phyloP scores from a whole-genome alignment of 2,329 filamentous ascomycete genomes.

The Aureobasidium uvarum region DNA sequence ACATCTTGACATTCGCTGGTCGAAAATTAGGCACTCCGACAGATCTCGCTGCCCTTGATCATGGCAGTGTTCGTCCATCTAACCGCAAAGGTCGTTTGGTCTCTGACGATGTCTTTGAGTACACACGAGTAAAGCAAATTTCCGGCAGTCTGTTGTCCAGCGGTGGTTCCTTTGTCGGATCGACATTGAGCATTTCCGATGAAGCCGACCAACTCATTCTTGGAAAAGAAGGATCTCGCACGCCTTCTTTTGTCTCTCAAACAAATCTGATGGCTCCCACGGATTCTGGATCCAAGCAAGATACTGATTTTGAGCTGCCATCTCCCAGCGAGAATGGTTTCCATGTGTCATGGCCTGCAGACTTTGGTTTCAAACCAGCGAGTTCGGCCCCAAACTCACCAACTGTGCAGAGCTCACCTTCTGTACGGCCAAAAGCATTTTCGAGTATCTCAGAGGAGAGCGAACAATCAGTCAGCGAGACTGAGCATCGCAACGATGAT shows the following conservation, averaged over 20 bases:
- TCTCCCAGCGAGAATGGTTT: conserved; percentile 21
- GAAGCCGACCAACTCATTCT: conserved; percentile 24
- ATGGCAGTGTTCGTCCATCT: conserved; percentile 27
- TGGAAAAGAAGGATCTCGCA: not conserved
- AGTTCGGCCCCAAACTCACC: not conserved
- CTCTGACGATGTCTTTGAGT: conserved; percentile 15
- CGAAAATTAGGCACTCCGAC: conserved; percentile 31
- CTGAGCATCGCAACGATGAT: not conserved
- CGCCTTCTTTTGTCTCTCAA: not conserved
- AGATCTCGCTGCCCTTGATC: conserved; percentile 34
- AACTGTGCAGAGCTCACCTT: conserved; percentile 21
- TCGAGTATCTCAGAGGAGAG: conserved; percentile 9
- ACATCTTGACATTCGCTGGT: conserved; percentile 30
- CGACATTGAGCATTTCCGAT: conserved; percentile 20
- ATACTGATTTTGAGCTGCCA: not conserved
- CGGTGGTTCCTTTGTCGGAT: conserved; percentile 15
- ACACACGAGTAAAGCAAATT: conserved; percentile 19
- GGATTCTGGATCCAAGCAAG: not conserved
- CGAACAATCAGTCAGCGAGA: not conserved
- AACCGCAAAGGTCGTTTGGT: not conserved
- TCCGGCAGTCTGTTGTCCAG: conserved; percentile 23
- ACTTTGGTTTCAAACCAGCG: conserved; percentile 4
- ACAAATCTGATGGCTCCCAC: not conserved
- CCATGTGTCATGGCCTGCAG: conserved; percentile 20
- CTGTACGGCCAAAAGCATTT: conserved; percentile 1